phyloP scores from a whole-genome alignment of 495 filamentous ascomycete genomes.

The Aspergillus asperescens region DNA sequence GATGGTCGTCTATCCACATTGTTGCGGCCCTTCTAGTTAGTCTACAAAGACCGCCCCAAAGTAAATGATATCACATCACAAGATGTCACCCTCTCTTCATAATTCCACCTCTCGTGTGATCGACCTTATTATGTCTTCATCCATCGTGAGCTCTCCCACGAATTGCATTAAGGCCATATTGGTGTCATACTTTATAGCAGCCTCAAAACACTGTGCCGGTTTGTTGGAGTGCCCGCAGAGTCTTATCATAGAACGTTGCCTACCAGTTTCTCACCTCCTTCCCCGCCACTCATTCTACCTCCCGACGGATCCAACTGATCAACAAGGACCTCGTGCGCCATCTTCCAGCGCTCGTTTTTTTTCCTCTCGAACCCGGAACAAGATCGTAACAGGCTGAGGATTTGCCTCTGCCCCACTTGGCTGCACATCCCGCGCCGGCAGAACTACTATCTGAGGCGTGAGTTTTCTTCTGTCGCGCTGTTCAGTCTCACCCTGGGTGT shows the following conservation, averaged over 20 bases:
- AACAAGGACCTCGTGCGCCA: background rate
- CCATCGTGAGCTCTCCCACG: background rate
- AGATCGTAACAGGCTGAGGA: background rate
- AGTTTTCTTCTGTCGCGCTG: background rate
- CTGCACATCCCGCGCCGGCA: background rate
- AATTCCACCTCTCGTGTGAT: background rate
- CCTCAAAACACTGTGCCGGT: background rate
- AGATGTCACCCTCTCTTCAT: background rate
- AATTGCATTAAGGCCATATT: background rate
- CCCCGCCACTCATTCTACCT: background rate
- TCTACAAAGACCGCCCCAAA: too few species aligned
- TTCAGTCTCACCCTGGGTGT: background rate
- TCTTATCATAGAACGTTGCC: background rate
- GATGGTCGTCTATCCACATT: too few species aligned
- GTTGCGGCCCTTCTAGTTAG: too few species aligned
- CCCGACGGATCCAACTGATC: background rate
- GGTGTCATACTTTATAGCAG: background rate
- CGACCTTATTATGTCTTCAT: background rate
- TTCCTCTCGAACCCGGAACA: background rate
- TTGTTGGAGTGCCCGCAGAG: background rate
- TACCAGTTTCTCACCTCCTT: background rate
- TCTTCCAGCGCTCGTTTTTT: background rate
- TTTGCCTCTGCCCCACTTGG: background rate
- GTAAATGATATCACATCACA: conserved; percentile 1
- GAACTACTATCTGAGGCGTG: background rate